These are phyloP conservation scores for Penicillium sclerotiorum DNA, from an alignment of 2,329 filamentous ascomycete genomes.

Conservation along the genomic window DNA sequence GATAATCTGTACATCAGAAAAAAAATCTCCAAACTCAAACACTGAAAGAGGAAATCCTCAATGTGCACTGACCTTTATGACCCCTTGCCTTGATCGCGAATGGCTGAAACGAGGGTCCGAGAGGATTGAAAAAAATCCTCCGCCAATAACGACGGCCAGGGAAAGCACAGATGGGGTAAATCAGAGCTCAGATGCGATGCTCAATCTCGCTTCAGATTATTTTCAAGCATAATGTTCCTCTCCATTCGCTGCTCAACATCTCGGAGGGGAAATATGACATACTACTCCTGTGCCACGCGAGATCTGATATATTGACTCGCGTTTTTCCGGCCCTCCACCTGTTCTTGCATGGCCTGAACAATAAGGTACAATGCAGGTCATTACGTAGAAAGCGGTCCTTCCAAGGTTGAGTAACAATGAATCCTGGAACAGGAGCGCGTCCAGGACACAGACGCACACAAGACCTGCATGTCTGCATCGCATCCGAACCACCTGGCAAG, in stretches of 20 bases:
- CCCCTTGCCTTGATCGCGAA: conserved; percentile 21
- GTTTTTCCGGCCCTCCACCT: background rate
- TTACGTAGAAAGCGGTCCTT: background rate
- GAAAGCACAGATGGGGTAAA: conserved; percentile 12
- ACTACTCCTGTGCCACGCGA: conserved; percentile 11
- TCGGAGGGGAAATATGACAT: conserved; percentile 10
- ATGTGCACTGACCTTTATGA: conserved; percentile 1
- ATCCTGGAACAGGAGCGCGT: no score
- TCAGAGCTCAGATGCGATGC: background rate
- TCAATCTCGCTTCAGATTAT: no score
- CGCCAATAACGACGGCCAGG: conserved; percentile 6
- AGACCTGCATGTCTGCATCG: no score
- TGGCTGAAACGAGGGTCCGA: conserved; percentile 21
- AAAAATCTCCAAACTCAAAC: background rate
- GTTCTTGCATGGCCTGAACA: background rate
- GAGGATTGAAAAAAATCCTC: conserved; percentile 1
- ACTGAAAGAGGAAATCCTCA: background rate
- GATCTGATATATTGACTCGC: conserved; percentile 18
- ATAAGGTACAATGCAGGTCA: conserved; percentile 12
- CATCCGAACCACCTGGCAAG: no score
- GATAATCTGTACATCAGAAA: background rate
- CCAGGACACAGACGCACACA: no score
- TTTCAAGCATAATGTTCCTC: background rate
- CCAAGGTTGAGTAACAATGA: no score
- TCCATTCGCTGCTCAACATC: background rate